phyloP scores from a whole-genome alignment of 1,284 basidiomycete species.

The Cutaneotrichosporon cyanovorans region DNA sequence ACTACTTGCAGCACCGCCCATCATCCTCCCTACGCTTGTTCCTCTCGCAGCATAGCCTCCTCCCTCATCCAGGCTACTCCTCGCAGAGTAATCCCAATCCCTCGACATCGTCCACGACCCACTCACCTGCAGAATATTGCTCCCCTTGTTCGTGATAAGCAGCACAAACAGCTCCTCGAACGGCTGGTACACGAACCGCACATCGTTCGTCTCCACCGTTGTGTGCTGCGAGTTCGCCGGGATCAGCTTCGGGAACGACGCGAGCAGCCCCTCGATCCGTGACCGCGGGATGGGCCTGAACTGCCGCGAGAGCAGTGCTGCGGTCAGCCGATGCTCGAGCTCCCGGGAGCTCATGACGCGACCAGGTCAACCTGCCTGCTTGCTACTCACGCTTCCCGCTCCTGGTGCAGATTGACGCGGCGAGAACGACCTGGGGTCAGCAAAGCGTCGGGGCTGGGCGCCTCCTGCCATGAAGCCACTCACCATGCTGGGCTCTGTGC shows the following conservation, averaged over 20 bases:
- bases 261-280: slow-evolving; percentile 87
- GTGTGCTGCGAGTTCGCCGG: slow-evolving; percentile 97
- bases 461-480: neutral
- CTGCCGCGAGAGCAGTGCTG: slow-evolving; percentile 93
- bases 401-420: slow-evolving; percentile 72
- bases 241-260: slow-evolving; percentile 96
- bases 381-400: slow-evolving; percentile 46
- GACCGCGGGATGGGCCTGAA: slow-evolving; percentile 90
- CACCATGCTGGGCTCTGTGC: slow-evolving; percentile 9
- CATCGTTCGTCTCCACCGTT: slow-evolving; percentile 82
- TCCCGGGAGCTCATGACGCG: too few relatives aligned
- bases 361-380: too few relatives aligned
- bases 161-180: slow-evolving; percentile 97
- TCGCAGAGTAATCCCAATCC: too few relatives aligned
- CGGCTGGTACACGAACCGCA: slow-evolving; percentile 97
- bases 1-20: too few relatives aligned
- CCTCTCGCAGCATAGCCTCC: too few relatives aligned
- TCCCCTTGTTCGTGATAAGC: slow-evolving; percentile 95
- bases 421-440: slow-evolving; percentile 52
- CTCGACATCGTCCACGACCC: too few relatives aligned
- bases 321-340: neutral
- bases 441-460: neutral
- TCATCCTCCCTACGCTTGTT: too few relatives aligned
- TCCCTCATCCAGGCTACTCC: neutral
- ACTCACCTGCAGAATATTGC: slow-evolving; percentile 73